These are phyloP conservation scores for Xylaria hypoxylon DNA, from an alignment of 2,329 filamentous ascomycete species.

Conservation along the genomic window DNA sequence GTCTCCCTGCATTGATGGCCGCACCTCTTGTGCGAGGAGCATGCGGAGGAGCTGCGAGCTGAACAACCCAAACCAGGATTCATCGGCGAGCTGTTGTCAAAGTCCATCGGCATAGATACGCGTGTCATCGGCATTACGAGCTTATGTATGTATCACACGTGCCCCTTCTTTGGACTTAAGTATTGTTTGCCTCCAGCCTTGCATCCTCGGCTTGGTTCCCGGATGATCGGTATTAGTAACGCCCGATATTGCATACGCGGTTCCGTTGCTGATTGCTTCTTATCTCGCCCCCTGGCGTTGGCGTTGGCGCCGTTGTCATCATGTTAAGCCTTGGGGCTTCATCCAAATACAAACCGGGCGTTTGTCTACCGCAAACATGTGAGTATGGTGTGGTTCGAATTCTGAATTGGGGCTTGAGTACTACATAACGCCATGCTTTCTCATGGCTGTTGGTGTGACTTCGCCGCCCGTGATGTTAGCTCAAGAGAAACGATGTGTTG, in stretches of 20 bases:
- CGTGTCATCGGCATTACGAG: constrained; percentile 31
- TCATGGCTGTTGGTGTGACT: constrained; percentile 26
- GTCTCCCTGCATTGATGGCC: constrained; percentile 25
- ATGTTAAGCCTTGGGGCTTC: constrained; percentile 19
- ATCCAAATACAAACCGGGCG: constrained; percentile 37
- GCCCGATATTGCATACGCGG: constrained; percentile 20
- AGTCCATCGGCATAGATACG: constrained; percentile 21
- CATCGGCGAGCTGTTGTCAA: constrained; percentile 30
- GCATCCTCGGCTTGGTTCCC: not conserved
- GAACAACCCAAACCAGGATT: constrained; percentile 23
- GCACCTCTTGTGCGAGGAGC: constrained; percentile 26
- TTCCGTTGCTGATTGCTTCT: not conserved
- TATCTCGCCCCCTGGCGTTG: constrained; percentile 8
- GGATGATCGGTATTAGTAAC: constrained; percentile 10
- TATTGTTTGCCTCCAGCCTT: constrained; percentile 22
- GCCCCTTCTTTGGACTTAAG: constrained; percentile 3
- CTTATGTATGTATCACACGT: constrained; percentile 20
- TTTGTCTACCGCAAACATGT: constrained; percentile 16
- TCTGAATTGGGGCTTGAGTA: constrained; percentile 27
- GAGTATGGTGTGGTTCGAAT: constrained; percentile 28
- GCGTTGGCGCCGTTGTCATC: constrained; percentile 9
- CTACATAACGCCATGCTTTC: constrained; percentile 26
- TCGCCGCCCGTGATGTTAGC: constrained; percentile 30
- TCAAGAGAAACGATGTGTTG: constrained; percentile 29
- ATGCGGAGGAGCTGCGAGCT: constrained; percentile 33